phyloP scores from a whole-genome alignment of 345 rosid genomes.

The Linum trigynum region DNA sequence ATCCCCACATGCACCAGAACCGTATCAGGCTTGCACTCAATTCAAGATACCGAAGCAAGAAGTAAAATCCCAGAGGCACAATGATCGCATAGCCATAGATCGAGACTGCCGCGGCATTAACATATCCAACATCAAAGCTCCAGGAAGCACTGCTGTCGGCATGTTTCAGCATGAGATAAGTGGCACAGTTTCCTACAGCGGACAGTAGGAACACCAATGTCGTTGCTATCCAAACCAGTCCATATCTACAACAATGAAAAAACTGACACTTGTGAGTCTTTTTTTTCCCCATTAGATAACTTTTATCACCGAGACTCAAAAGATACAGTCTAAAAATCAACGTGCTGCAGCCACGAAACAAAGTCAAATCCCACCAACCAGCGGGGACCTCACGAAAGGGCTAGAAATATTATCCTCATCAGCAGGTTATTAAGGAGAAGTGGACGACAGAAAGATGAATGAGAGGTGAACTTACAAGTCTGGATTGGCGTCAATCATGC shows the following conservation, averaged over 20 bases:
- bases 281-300: too few relatives aligned
- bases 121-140: constrained; percentile 80
- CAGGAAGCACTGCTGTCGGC: constrained; percentile 42
- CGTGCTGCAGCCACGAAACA: too few relatives aligned
- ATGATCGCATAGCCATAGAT: constrained; percentile 66
- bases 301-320: too few relatives aligned
- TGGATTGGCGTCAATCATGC: constrained; percentile 87
- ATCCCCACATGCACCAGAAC: constrained; percentile 98
- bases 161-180: constrained; percentile 63
- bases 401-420: too few relatives aligned
- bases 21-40: constrained; percentile 67
- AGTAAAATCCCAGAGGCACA: constrained; percentile 80
- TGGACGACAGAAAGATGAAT: background rate
- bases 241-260: constrained; percentile 49
- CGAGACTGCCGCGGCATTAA: constrained; percentile 54
- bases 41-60: constrained; percentile 71
- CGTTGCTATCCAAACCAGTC: constrained; percentile 88
- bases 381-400: too few relatives aligned
- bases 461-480: constrained; percentile 61
- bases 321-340: too few relatives aligned
- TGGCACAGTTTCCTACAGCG: constrained; percentile 78
- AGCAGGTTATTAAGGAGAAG: too few relatives aligned
- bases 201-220: constrained; percentile 75
- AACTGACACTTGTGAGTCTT: background rate
- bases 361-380: too few relatives aligned